Evolutionary conservation across 805 yeast genomes (phyloP), one percentile per base, ranked within the genome.

Genomic region (Candida wancherniae): DNA sequence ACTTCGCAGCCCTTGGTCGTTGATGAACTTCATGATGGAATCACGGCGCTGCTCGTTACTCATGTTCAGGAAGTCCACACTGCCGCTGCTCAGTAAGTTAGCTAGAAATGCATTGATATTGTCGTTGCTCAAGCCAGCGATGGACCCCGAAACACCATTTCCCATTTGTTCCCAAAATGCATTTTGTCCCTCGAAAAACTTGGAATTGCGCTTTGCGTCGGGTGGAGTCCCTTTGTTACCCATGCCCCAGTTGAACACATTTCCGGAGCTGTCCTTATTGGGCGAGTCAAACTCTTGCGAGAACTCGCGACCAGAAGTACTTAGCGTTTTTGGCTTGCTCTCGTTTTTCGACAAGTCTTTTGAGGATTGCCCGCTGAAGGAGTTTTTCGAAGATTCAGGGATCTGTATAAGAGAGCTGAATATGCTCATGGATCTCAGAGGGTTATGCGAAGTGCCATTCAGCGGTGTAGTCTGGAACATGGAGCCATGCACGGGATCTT

Each of bases 31-130:
- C 30, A 63, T 42, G 4, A 65, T 55, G 3, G 67, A 60, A 33
- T 61, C 63, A 33, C 69, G 43, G 25, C 69, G 51, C 40, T 63
- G 65, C 34, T 61, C 63, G 26, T 55, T 49, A 36, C 58, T 60
- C 63, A 63, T 62, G 27, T 53, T 55, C 34, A 48, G 52, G 16
- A 63, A 54, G 35, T 63, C 69, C 19, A 62, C 53, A 24, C 61
- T 57, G 4, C 66, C 67, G 36, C 55, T 61, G 21, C 55, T 31
- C 24, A 40, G 53, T 37, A 57, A 40, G 6, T 62, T 61, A 13
- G 63, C 57, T 15, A 65, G 37, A 6, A 63, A 47, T 19, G 56
- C 63, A 15, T 51, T 48, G 32, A 62, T 29, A 29, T 58, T 55
- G 9, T 60, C 66, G 28, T 46, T 53, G 42, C 37, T 47, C 24